A percentile compares a stretch with the other conserved stretches of the same genome.
Conservation (phyloP, 2,329 filamentous ascomycete genomes). For the Conoideocrella luteorostrata region DNA sequence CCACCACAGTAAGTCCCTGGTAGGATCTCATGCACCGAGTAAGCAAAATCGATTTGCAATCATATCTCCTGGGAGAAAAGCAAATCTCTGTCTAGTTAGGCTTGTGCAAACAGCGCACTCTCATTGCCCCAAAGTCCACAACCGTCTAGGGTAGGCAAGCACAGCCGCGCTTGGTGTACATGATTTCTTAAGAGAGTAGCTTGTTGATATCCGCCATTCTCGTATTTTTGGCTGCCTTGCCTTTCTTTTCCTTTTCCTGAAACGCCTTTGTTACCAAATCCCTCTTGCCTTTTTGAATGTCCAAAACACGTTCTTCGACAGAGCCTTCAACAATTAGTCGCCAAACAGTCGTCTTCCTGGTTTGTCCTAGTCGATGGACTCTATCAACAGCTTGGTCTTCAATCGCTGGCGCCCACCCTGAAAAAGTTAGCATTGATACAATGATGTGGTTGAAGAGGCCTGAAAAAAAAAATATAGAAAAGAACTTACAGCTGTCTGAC, state of each 20-base stretch:
- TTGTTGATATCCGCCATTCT: slow-evolving; percentile 49
- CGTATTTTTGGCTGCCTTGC: slow-evolving; percentile 50
- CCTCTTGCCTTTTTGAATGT: slow-evolving; percentile 73
- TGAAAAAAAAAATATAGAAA: neutral
- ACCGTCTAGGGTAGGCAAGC: too few relatives aligned
- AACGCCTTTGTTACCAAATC: slow-evolving; percentile 73
- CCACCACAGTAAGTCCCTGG: too few relatives aligned
- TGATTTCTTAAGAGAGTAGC: slow-evolving; percentile 29
- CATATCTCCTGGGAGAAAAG: too few relatives aligned
- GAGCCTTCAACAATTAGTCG: slow-evolving; percentile 73
- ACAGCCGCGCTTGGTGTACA: too few relatives aligned
- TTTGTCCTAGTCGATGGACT: slow-evolving; percentile 81
- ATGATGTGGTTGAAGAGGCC: too few relatives aligned
- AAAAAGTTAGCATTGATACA: slow-evolving; percentile 3
- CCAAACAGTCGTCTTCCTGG: slow-evolving; percentile 70
- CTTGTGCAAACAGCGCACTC: too few relatives aligned
- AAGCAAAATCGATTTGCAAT: neutral
- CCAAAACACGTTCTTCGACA: slow-evolving; percentile 74
- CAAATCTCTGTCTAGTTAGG: too few relatives aligned
- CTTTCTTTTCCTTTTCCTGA: slow-evolving; percentile 54
- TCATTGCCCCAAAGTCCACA: too few relatives aligned
- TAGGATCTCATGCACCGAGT: too few relatives aligned
- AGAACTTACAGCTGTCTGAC: slow-evolving; percentile 60
- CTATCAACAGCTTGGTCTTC: slow-evolving; percentile 89
- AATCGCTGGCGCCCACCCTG: slow-evolving; percentile 84